These are phyloP conservation scores for Salix purpurea DNA, from an alignment of 345 rosid genomes.

Conservation along the genomic window DNA sequence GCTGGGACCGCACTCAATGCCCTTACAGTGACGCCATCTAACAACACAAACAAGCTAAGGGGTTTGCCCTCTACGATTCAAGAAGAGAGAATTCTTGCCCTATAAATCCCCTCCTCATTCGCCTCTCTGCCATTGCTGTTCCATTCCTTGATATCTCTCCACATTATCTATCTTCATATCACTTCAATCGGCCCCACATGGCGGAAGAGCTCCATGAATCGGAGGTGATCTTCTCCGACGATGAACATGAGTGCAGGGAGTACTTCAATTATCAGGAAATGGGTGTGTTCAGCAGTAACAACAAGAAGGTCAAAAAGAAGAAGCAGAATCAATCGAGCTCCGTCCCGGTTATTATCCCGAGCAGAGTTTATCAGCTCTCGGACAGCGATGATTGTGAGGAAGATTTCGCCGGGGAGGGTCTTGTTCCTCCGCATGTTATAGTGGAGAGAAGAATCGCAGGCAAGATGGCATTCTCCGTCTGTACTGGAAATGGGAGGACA, in stretches of 20 bases:
- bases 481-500: constrained; percentile 75
- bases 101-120: background rate
- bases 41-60: constrained; percentile 20
- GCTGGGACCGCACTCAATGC: constrained; percentile 54
- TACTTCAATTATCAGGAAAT: background rate
- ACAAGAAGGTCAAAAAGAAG: constrained; percentile 15
- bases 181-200: constrained; percentile 17
- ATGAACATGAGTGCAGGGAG: background rate
- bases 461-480: constrained; percentile 74
- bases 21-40: constrained; percentile 39
- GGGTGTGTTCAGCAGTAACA: background rate
- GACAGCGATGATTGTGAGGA: constrained; percentile 21
- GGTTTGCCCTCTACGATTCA: constrained; percentile 31
- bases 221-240: constrained; percentile 42
- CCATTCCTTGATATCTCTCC: background rate
- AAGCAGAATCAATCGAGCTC: constrained; percentile 27
- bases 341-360: constrained; percentile 36
- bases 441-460: constrained; percentile 44
- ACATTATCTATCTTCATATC: background rate
- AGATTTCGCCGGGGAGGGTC: constrained; percentile 19
- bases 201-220: constrained; percentile 60
- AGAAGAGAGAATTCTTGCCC: constrained; percentile 15
- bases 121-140: background rate
- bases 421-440: constrained; percentile 57
- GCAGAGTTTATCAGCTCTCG: constrained; percentile 11